Conservation (phyloP, 768 basidiomycete genomes). For the Dioszegia crocea region DNA sequence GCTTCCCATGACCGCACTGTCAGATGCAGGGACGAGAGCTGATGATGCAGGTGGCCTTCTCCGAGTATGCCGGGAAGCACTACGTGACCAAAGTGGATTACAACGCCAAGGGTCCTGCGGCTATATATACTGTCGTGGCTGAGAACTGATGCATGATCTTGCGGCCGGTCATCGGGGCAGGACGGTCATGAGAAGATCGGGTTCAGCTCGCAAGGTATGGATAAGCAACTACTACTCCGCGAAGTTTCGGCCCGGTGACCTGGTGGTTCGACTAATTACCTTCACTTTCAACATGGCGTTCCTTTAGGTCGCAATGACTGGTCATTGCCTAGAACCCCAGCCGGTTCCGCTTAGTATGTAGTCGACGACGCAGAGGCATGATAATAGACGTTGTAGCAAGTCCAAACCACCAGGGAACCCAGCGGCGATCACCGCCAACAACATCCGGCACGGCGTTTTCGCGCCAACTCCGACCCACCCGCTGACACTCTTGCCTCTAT, state of each 20-base stretch:
- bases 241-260: no score
- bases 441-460: background rate
- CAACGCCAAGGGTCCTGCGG: slow-evolving; percentile 42
- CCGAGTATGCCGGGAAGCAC: slow-evolving; percentile 30
- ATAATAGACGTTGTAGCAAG: no score
- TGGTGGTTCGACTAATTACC: no score
- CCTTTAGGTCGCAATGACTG: no score
- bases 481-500: background rate
- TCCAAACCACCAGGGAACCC: no score
- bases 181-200: no score
- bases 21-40: background rate
- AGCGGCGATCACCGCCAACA: background rate
- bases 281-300: no score
- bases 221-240: no score
- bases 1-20: background rate
- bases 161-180: background rate
- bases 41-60: slow-evolving; percentile 33
- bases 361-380: no score
- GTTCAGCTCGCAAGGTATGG: no score
- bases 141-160: slow-evolving; percentile 3
- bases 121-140: slow-evolving; percentile 25
- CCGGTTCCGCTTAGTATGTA: no score
- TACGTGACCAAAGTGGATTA: slow-evolving; percentile 45
- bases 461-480: background rate
- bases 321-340: no score